Base-by-base conservation (phyloP, 139 green algal genomes). In the Tetratostichococcus sp. region DNA sequence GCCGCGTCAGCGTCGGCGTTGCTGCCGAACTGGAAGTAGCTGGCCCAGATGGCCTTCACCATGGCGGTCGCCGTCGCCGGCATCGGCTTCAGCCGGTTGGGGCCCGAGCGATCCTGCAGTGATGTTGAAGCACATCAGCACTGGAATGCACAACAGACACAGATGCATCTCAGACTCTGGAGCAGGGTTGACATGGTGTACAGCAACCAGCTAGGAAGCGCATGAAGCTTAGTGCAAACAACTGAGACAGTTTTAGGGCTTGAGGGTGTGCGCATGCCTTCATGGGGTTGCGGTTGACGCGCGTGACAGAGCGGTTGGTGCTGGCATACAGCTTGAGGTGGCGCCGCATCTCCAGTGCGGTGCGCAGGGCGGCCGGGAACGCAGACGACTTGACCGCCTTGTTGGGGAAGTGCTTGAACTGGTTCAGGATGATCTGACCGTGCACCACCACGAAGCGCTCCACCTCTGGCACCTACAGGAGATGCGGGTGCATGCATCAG, bases 391-490 rank as follows among this genome's bases (percentile, higher is more conserved):
- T 80, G 35, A 98, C 82, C 1, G 80, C 82, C 50, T 86, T 84
- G 74, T 83, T 79, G 4, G 94, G 93, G 77, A 86, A 97, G 74
- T 89, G 74, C 35, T 83, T 82, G 77, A 97, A 89, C 85, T 95
- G 89, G 76, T 92, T 94, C 23, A 97, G 75, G n/a, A 98, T 81
- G 85, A 98, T 96, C 79, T 97, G 91, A 32, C 90, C 95, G 80
- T 98, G 94, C 34, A 97, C 93, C 65, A 94, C 86, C 30, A 98
- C 43, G 75, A 93, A 98, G 25, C 92, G 85, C 87, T 96, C 88
- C 69, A 98, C 88, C 4, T n/a, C 58, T 26, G 87, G 81, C 17
- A 78, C 62, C 83, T 93, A 82, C 67, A 43, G 5, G 25, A 16
- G 23, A 14, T 8, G 39, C 42, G 67, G 32, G 25, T 5, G 33